Base-by-base conservation (phyloP, 2,329 filamentous ascomycete genomes). In the Trichoderma endophyticum region DNA sequence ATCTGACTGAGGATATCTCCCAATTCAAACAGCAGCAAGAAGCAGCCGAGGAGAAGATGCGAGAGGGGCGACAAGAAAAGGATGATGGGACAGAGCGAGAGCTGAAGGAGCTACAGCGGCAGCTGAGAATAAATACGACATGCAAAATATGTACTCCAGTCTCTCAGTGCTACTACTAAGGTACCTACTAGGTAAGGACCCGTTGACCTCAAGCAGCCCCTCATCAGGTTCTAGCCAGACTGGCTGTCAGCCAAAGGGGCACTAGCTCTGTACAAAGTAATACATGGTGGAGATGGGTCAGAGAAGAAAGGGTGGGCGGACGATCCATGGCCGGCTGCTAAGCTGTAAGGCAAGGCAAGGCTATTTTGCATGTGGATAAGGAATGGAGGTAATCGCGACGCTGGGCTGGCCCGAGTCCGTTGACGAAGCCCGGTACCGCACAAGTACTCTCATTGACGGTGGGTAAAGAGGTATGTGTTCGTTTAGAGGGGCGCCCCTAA, bases 71-170 rank as follows among this genome's bases (percentile, higher is more conserved):
- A 36, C 21, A 21, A 62, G 59, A 39, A 21, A 21, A 34, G 28
- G 8, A 36, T 14, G 34, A 36, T 9, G 43, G 18, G 28, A n/a
- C 51, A 48, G 24, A 43, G 30, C 26, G 28, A 28, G 24, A 32
- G 68, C 59, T 70, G 68, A 61, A 63, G 68, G 59, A 63, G 59
- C 59, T 56, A 56, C 57, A 62, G 59, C 67, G 67, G 56, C 67
- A 24, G 68, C 68, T 64, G 68, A 70, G 68, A 63, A 32, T 70
- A 70, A 70, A 70, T 70, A 70, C 30, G 48, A 61, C 28, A 30
- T 30, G 5, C 28, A 30, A 30, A 26, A 26, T 26, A 26, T 26
- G 26, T 30, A 8, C 28, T 30, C 28, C 28, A 30, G 62, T 43
- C 62, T 28, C 62, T 54, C 62, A 51, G 34, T 36, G 8, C 34